Evolutionary conservation across 768 basidiomycete genomes (phyloP).

Genomic region (Glaciozyma martinii): DNA sequence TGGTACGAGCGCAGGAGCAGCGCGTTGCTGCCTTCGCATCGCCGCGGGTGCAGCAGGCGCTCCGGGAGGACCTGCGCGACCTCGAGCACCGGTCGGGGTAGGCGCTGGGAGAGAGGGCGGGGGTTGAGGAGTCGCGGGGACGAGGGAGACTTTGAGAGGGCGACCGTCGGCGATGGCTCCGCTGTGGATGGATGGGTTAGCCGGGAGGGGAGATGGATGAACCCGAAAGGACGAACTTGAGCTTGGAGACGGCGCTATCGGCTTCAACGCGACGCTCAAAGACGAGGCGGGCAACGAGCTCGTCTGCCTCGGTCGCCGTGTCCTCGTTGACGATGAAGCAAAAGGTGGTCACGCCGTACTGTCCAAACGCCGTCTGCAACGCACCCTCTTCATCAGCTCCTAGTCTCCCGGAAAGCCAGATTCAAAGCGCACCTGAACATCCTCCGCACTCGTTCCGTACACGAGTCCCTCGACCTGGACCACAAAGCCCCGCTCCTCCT

Average conservation of each 20-base stretch:
- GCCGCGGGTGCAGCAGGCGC: neutral
- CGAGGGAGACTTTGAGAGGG: constrained; percentile 11
- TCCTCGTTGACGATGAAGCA: constrained; percentile 20
- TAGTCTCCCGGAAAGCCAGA: neutral
- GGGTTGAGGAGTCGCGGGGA: neutral
- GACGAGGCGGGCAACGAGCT: constrained; percentile 19
- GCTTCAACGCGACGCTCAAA: constrained; percentile 22
- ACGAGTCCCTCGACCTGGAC: constrained; percentile 27
- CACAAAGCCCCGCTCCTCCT: constrained; percentile 21
- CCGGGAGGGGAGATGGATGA: neutral
- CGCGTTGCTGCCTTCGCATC: neutral
- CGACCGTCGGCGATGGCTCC: constrained; percentile 29
- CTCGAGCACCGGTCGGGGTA: neutral
- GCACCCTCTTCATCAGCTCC: neutral
- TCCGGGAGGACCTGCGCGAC: neutral
- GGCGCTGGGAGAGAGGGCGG: neutral
- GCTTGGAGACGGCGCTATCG: constrained; percentile 12
- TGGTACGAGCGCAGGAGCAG: neutral
- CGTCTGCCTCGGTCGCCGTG: neutral
- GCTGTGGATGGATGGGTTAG: neutral
- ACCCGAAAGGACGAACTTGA: constrained; percentile 9
- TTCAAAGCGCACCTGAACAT: constrained; percentile 16
- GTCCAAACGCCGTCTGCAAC: constrained; percentile 22
- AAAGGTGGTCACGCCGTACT: constrained; percentile 25
- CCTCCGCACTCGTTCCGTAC: constrained; percentile 23